Evolutionary conservation across 2,329 filamentous ascomycete genomes (phyloP), one percentile per base, ranked within the genome.

Genomic region (Xylaria sp.): DNA sequence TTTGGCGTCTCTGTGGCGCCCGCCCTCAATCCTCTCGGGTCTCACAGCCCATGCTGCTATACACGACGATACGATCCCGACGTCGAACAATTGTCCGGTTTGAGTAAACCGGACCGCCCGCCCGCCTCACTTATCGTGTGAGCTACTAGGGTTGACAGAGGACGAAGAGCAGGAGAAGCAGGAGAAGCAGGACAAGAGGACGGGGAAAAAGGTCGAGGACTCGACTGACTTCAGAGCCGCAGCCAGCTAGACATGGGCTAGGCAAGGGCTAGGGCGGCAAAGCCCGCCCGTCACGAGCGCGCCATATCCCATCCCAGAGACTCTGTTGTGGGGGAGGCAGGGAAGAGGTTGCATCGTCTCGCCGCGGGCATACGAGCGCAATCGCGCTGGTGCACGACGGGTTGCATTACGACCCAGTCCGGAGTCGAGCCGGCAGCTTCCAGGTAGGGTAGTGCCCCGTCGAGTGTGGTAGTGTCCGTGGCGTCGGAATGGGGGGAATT

Each of bases 211-310:
- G n/a, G n/a, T n/a, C n/a, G n/a, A 17, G 33, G 37, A 64, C n/a
- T n/a, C n/a, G n/a, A n/a, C n/a, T n/a, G 33, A 78, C 67, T 43
- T 71, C 70, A 64, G 77, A 78, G 29, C 75, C 75, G 40, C 77
- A 61, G 27, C 66, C 55, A 33, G 71, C 66, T 13, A 77, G 64
- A 41, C 72, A 74, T n/a, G n/a, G n/a, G n/a, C n/a, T n/a, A n/a
- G n/a, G n/a, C n/a, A n/a, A n/a, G n/a, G 60, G 49, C 54, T 44
- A 35, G 29, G 54, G 58, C 75, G 27, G 73, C 74, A 64, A 72
- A 74, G n/a, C 54, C 68, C 70, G 27, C 74, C 76, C 43, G 75
- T 75, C 64, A 78, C 65, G 61, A 77, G 70, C 74, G 38, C 58
- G 47, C 64, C 46, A 40, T 52, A 25, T 11, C 59, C 47, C 40